Conservation (phyloP, 148 eudicot species). For the Silene latifolia region DNA sequence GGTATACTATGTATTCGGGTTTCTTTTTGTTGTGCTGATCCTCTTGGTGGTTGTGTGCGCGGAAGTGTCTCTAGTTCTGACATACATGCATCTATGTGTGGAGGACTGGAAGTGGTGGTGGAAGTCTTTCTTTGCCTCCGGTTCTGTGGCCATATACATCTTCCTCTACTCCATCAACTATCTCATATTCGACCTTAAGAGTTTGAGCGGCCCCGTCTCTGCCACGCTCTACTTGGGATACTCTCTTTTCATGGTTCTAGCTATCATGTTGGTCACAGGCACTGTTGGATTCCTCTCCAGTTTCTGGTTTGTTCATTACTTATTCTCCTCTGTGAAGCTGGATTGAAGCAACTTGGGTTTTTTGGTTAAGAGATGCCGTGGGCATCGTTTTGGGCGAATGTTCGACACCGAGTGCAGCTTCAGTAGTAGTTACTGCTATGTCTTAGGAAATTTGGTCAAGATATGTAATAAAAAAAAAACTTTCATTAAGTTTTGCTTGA, state of each 20-base stretch:
- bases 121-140: conserved; percentile 87
- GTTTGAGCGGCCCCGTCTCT: conserved; percentile 79
- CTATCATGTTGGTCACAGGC: conserved; percentile 76
- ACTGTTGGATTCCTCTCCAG: conserved; percentile 75
- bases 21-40: conserved; percentile 58
- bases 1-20: conserved; percentile 82
- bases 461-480: conserved; percentile 25
- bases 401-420: conserved; percentile 1
- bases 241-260: conserved; percentile 72
- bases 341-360: conserved; percentile 36
- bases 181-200: conserved; percentile 72
- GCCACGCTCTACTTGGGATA: conserved; percentile 77
- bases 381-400: conserved; percentile 4
- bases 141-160: conserved; percentile 79
- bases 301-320: conserved; percentile 80
- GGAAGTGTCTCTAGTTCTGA: conserved; percentile 69
- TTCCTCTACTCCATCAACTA: conserved; percentile 74
- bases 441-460: conserved; percentile 26
- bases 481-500: conserved; percentile 22
- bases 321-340: conserved; percentile 81
- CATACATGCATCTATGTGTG: conserved; percentile 83
- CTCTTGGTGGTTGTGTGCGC: conserved; percentile 78
- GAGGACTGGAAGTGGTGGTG: conserved; percentile 95
- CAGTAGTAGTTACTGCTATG: conserved; percentile 21
- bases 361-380: background rate